Percentiles rank a stretch among this genome's conserved stretches.
Evolutionary conservation across 2,329 filamentous ascomycete species (phyloP).

Genomic region (Colletotrichum eremochloae): DNA sequence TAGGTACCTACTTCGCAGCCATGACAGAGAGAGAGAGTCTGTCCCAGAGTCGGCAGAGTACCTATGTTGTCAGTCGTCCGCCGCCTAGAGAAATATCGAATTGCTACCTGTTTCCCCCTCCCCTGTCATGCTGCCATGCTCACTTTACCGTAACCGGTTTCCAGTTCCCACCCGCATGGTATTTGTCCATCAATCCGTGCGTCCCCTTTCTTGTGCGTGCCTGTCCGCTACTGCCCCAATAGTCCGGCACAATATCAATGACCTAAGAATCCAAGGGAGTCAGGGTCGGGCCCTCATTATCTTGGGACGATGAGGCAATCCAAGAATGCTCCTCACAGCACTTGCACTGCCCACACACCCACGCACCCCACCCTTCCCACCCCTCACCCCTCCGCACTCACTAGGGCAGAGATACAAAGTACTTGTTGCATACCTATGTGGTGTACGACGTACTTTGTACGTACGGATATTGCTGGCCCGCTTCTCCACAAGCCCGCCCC

Average conservation of each 20-base stretch:
- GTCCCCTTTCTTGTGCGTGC: not conserved
- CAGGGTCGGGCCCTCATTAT: slow-evolving; percentile 33
- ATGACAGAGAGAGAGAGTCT: not conserved
- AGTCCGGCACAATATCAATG: slow-evolving; percentile 26
- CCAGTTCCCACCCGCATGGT: slow-evolving; percentile 13
- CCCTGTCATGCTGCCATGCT: not conserved
- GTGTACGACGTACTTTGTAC: too few species aligned
- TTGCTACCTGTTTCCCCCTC: not conserved
- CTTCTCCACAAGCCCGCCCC: not conserved
- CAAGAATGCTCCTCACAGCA: slow-evolving; percentile 22
- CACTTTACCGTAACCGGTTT: slow-evolving; percentile 4
- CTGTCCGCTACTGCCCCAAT: not conserved
- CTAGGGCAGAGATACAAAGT: not conserved
- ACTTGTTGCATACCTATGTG: not conserved
- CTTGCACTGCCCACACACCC: slow-evolving; percentile 15
- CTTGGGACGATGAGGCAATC: slow-evolving; percentile 40
- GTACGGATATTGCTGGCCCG: not conserved
- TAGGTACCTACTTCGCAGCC: not conserved
- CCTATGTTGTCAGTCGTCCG: not conserved
- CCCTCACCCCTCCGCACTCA: not conserved
- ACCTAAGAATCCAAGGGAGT: slow-evolving; percentile 14
- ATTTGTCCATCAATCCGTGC: not conserved
- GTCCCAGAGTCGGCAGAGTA: too few species aligned
- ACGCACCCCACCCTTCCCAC: not conserved
- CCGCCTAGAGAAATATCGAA: slow-evolving; percentile 5